Percentiles rank a stretch among this genome's conserved stretches.
Evolutionary conservation across 768 basidiomycete species (phyloP).

Genomic region (Rhizopogon sp.): DNA sequence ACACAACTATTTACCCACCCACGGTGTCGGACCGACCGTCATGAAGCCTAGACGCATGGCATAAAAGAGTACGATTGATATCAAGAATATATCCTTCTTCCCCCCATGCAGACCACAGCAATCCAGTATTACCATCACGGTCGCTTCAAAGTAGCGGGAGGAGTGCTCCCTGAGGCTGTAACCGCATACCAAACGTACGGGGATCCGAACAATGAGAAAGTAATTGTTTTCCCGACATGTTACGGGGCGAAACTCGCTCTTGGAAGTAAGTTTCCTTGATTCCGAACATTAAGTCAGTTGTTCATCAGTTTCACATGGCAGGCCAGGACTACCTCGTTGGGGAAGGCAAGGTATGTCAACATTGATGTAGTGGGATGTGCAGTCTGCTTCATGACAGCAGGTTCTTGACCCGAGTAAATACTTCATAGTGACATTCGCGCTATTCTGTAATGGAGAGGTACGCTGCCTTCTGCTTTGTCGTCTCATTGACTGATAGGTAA

Average conservation of each 20-base stretch:
- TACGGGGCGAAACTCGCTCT: conserved; percentile 44
- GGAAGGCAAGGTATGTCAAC: conserved; percentile 36
- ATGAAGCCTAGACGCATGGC: neutral
- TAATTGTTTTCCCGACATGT: conserved; percentile 51
- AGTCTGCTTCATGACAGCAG: conserved; percentile 19
- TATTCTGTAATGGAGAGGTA: conserved; percentile 59
- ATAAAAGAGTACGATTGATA: neutral
- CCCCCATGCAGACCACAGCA: conserved; percentile 12
- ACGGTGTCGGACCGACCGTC: neutral
- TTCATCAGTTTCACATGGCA: conserved; percentile 13
- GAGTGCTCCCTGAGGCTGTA: conserved; percentile 48
- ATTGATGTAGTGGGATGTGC: neutral
- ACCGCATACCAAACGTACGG: conserved; percentile 57
- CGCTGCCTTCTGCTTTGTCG: conserved; percentile 1
- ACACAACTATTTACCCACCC: neutral
- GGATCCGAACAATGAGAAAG: conserved; percentile 43
- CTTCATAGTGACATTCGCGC: conserved; percentile 50
- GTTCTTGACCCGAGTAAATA: conserved; percentile 48
- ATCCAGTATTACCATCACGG: conserved; percentile 51
- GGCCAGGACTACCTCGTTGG: conserved; percentile 46
- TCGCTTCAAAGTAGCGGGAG: conserved; percentile 46
- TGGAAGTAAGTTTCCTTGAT: conserved; percentile 33
- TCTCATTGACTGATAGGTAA: neutral
- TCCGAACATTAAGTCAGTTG: conserved; percentile 26
- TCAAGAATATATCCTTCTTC: neutral